Conservation (phyloP, 495 filamentous ascomycete genomes). For the Hypoxylon lenormandii region DNA sequence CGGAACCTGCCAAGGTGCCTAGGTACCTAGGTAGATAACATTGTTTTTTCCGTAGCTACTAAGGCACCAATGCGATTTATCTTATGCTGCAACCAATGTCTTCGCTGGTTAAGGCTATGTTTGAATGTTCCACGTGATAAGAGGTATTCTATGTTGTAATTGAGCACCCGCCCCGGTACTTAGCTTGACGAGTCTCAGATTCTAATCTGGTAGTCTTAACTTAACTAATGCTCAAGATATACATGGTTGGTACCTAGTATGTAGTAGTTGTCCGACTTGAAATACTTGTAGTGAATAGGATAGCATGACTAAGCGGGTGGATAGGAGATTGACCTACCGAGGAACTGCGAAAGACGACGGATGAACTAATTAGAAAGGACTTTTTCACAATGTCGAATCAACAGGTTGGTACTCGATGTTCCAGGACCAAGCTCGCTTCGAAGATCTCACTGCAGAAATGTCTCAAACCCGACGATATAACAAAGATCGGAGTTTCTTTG, state of each 20-base stretch:
- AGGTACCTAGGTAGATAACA: not conserved
- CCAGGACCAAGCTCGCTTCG: not conserved
- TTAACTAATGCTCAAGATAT: too few species aligned
- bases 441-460: not conserved
- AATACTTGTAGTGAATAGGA: not conserved
- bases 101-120: too few species aligned
- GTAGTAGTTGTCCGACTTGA: not conserved
- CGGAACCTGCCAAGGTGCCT: not conserved
- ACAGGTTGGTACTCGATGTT: not conserved
- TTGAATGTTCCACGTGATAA: too few species aligned
- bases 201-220: too few species aligned
- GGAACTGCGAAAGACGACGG: not conserved
- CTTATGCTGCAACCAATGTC: too few species aligned
- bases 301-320: not conserved
- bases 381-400: not conserved
- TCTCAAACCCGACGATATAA: not conserved
- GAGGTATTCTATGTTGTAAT: too few species aligned
- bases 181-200: too few species aligned
- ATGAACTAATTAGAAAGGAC: not conserved
- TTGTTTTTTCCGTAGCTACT: not conserved
- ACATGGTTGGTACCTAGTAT: too few species aligned
- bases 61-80: not conserved
- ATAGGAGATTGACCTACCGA: not conserved
- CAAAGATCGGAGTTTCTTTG: not conserved
- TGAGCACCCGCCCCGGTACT: too few species aligned